These are phyloP conservation scores for Withania somnifera DNA, from an alignment of 305 asterid genomes.

Conservation along the genomic window DNA sequence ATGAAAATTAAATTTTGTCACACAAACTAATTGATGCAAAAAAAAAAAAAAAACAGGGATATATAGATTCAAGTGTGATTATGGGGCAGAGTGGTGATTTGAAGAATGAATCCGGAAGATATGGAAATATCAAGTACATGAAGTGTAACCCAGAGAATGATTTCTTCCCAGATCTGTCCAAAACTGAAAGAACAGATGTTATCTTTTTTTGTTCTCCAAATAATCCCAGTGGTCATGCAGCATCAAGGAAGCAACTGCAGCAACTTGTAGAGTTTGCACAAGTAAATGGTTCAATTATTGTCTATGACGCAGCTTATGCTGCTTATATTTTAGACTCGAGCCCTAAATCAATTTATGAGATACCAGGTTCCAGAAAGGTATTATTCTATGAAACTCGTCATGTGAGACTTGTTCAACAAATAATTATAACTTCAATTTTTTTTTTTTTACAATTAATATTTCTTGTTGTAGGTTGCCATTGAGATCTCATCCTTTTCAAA, in stretches of 20 bases:
- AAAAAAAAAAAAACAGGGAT: constrained; percentile 50
- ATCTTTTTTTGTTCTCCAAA: constrained; percentile 84
- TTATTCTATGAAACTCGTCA: neutral
- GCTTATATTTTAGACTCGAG: constrained; percentile 53
- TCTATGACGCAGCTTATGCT: constrained; percentile 71
- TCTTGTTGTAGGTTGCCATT: constrained; percentile 55
- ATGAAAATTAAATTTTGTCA: too few relatives aligned
- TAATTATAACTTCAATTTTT: neutral
- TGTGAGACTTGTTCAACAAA: neutral
- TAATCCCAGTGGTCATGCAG: constrained; percentile 86
- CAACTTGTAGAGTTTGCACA: constrained; percentile 55
- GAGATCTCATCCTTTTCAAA: constrained; percentile 88
- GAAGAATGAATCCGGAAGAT: constrained; percentile 38
- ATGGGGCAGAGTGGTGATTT: constrained; percentile 67
- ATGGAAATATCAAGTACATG: constrained; percentile 55
- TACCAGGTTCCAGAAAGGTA: constrained; percentile 84
- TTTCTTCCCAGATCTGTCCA: constrained; percentile 63
- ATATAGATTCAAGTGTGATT: constrained; percentile 73
- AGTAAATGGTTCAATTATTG: constrained; percentile 68
- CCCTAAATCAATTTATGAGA: constrained; percentile 73
- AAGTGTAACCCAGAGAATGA: constrained; percentile 45
- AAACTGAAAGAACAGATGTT: constrained; percentile 48
- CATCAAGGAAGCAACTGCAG: constrained; percentile 46
- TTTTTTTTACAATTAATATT: neutral
- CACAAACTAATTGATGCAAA: neutral